phyloP scores from a whole-genome alignment of 495 filamentous ascomycete species.

The Penicillium pancosmium region DNA sequence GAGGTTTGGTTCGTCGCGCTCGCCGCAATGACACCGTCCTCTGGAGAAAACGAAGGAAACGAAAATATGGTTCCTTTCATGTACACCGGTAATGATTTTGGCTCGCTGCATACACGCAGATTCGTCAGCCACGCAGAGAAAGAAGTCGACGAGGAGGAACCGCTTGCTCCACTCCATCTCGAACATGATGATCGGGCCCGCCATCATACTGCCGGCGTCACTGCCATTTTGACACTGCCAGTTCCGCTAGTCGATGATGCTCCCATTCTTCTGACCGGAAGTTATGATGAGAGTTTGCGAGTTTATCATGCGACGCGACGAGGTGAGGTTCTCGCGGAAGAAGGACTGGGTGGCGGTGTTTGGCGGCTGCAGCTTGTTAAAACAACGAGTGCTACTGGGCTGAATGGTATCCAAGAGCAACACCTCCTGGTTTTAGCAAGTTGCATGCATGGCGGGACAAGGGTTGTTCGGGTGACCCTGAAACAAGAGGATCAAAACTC shows the following conservation, averaged over 20 bases:
- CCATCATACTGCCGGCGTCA: constrained; percentile 81
- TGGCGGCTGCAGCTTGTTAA: constrained; percentile 77
- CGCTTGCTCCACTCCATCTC: constrained; percentile 22
- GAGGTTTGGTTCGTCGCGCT: constrained; percentile 52
- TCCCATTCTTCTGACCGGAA: constrained; percentile 76
- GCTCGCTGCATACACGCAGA: constrained; percentile 35
- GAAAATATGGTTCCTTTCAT: constrained; percentile 30
- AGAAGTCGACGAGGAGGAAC: constrained; percentile 21
- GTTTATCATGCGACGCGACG: constrained; percentile 53
- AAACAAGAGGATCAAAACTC: constrained; percentile 16
- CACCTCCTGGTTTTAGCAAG: constrained; percentile 71
- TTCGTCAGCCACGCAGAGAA: constrained; percentile 25
- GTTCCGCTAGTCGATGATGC: constrained; percentile 37
- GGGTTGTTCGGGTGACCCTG: constrained; percentile 60
- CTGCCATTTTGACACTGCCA: constrained; percentile 74
- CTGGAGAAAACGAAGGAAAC: neutral
- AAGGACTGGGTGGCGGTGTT: constrained; percentile 79
- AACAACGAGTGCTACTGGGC: constrained; percentile 6
- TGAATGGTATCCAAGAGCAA: constrained; percentile 21
- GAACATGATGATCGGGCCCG: constrained; percentile 42
- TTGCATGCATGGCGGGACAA: constrained; percentile 89
- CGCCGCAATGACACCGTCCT: constrained; percentile 18
- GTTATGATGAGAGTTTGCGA: constrained; percentile 86
- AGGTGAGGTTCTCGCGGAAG: constrained; percentile 57
- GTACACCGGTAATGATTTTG: constrained; percentile 44